A percentile compares a stretch with the other conserved stretches of the same genome.
Conservation (phyloP, 2,329 filamentous ascomycete genomes). For the Colletotrichum sp. region DNA sequence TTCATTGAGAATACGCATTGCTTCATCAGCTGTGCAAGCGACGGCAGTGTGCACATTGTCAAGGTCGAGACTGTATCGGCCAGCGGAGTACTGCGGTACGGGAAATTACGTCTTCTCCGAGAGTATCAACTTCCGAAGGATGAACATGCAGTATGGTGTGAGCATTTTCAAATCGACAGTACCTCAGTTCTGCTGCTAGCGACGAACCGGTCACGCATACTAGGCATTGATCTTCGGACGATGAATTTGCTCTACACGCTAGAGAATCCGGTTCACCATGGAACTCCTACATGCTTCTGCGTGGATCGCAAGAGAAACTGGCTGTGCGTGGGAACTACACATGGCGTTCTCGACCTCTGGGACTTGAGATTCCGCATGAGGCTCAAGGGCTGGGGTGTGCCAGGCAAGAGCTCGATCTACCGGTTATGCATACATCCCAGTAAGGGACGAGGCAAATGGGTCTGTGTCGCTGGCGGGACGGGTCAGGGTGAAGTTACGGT, state of each 20-base stretch:
- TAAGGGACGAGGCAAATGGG: conserved; percentile 79
- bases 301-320: conserved; percentile 86
- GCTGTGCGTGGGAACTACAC: conserved; percentile 89
- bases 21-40: conserved; percentile 87
- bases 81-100: conserved; percentile 69
- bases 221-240: conserved; percentile 84
- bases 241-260: conserved; percentile 84
- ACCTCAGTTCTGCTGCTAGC: conserved; percentile 84
- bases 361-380: conserved; percentile 93
- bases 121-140: conserved; percentile 77
- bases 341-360: conserved; percentile 93
- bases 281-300: conserved; percentile 89
- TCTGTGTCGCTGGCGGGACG: conserved; percentile 88
- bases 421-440: conserved; percentile 79
- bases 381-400: conserved; percentile 86
- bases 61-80: conserved; percentile 66
- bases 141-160: conserved; percentile 87
- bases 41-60: conserved; percentile 89
- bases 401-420: conserved; percentile 80
- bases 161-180: conserved; percentile 85
- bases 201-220: conserved; percentile 82
- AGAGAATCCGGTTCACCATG: conserved; percentile 89
- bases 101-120: conserved; percentile 76
- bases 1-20: conserved; percentile 95
- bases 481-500: conserved; percentile 88